Base-by-base conservation (phyloP, 768 basidiomycete genomes). In the Boletus eberwhitei region DNA sequence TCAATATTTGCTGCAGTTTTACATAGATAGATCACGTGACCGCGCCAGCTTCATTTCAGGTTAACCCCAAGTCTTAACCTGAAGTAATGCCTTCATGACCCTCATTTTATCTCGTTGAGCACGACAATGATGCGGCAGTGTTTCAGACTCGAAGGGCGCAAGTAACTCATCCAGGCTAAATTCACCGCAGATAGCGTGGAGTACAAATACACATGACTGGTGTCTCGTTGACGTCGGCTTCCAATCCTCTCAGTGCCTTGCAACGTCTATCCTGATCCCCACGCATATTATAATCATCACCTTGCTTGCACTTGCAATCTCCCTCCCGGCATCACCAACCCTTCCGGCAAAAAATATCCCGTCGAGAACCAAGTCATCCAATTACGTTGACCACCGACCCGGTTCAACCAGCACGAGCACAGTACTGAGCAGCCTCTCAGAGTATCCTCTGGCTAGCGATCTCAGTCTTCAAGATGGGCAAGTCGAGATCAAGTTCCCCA, bases 401-500 rank as follows among this genome's bases (percentile, higher is more conserved):
- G 37, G 19, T 39, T 53, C 31, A n/a, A 6, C 43, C 3, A 42
- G 38, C 31, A 32, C 34, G 35, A 32, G 24, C 31, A 19, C 54
- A 32, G 24, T 26, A 19, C 54, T 64, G 34, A 69, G 6, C 22
- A 11, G 14, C 17, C 29, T 34, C n/a, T 26, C 53, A 71, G 71
- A 59, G 5, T 13, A 60, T 44, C 38, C 40, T 24, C 53, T 76
- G 45, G 68, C 65, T 3, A 42, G 42, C 7, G 58, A 50, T 16
- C 71, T 76, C 54, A 47, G 67, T 34, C 67, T 77, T 45, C 48
- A 59, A 14, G 45, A 55, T 8, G 75, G 75, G 9, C 14, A 38
- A 0, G 60, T 60, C 21, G 24, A 43, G 12, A 50, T 75, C 31
- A 54, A 5, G 72, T 74, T 7, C 73, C 74, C 8, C 17, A 42